Percentiles rank a stretch among this genome's conserved stretches.
These are phyloP conservation scores for Lyophyllum decastes DNA, from an alignment of 768 basidiomycete genomes.

Conservation along the genomic window DNA sequence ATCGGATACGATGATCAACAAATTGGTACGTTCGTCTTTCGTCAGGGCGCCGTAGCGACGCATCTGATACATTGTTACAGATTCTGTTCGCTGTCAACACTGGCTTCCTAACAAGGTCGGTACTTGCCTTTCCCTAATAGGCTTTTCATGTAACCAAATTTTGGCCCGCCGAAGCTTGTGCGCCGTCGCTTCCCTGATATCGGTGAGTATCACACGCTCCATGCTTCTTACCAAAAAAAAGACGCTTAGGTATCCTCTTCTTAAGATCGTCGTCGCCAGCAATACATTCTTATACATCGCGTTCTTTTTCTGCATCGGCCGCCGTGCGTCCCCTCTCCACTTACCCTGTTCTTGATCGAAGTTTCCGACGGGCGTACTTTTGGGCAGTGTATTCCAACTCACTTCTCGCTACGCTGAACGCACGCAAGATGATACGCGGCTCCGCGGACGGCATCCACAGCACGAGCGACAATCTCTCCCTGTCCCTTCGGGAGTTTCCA, in stretches of 20 bases:
- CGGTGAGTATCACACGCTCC: constrained; percentile 32
- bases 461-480: constrained; percentile 40
- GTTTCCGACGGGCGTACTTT: neutral
- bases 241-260: neutral
- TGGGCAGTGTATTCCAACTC: constrained; percentile 59
- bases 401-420: constrained; percentile 61
- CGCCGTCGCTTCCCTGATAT: constrained; percentile 55
- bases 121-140: neutral
- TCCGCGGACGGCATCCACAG: constrained; percentile 38
- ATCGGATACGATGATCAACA: constrained; percentile 51
- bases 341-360: neutral
- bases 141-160: constrained; percentile 6
- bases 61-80: constrained; percentile 20
- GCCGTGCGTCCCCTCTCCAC: constrained; percentile 43
- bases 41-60: neutral
- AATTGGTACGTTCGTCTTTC: constrained; percentile 30
- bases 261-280: constrained; percentile 48
- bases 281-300: constrained; percentile 55
- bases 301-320: constrained; percentile 62
- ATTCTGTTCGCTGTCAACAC: constrained; percentile 48
- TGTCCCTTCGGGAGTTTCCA: constrained; percentile 40
- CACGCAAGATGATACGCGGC: constrained; percentile 47
- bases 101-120: constrained; percentile 34
- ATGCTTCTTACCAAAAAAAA: neutral
- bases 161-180: constrained; percentile 38